Conservation (phyloP, 1,284 basidiomycete species). For the Pholiota adiposa region DNA sequence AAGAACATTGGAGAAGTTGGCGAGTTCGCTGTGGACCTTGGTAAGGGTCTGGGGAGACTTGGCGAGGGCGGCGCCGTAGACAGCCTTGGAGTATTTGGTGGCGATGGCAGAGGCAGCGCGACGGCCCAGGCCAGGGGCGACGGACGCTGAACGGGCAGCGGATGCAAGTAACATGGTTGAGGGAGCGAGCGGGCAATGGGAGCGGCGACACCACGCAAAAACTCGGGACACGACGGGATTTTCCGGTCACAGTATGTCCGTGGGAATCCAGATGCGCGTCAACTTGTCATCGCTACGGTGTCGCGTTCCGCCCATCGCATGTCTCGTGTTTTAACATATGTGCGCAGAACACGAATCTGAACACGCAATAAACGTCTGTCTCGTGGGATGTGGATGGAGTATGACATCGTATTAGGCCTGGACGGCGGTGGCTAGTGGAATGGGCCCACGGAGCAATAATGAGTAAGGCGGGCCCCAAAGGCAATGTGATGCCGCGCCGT, state of each 20-base stretch:
- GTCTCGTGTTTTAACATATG: too few relatives aligned
- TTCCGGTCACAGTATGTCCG: constrained; percentile 29
- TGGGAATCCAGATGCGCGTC: constrained; percentile 23
- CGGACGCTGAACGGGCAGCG: constrained; percentile 46
- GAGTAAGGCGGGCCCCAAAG: not conserved
- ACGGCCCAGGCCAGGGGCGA: constrained; percentile 53
- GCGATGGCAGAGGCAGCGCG: constrained; percentile 77
- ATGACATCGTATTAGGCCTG: not conserved
- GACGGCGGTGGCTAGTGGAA: not conserved
- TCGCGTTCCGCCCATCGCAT: not conserved
- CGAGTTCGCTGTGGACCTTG: constrained; percentile 86
- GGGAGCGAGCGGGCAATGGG: constrained; percentile 26
- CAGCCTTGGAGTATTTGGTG: constrained; percentile 93
- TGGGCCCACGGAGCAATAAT: not conserved
- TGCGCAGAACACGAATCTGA: too few relatives aligned
- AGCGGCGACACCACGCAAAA: constrained; percentile 31
- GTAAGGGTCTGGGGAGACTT: constrained; percentile 81
- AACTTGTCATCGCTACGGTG: not conserved
- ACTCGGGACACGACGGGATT: constrained; percentile 33
- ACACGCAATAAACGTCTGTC: not conserved
- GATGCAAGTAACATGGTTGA: constrained; percentile 48
- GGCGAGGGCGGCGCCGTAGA: constrained; percentile 89
- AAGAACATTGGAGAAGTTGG: constrained; percentile 69
- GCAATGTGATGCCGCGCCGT: not conserved
- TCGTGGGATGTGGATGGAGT: not conserved